These are phyloP conservation scores for Plasmodium fragile DNA, from an alignment of 169 alveolate genomes.

Conservation along the genomic window DNA sequence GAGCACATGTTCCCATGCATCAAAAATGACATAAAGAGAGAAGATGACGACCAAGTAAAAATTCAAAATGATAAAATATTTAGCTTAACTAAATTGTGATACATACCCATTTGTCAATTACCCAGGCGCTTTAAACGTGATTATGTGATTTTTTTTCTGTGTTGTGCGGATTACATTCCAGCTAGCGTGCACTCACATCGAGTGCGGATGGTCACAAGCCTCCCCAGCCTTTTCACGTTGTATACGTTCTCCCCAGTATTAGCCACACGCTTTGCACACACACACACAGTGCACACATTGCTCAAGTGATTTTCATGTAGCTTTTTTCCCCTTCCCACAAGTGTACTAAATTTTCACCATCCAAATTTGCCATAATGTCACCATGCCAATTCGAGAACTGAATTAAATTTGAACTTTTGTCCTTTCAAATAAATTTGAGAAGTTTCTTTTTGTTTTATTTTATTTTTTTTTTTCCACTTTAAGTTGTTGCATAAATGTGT, in stretches of 20 bases:
- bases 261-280: not conserved
- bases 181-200: not conserved
- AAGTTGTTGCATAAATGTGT: not conserved
- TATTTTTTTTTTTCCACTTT: not conserved
- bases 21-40: constrained; percentile 57
- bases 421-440: not conserved
- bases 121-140: not conserved
- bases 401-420: constrained; percentile 1
- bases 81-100: constrained; percentile 2
- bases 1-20: constrained; percentile 84
- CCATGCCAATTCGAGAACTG: not conserved
- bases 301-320: not conserved
- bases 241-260: not conserved
- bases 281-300: not conserved
- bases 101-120: not conserved
- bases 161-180: not conserved
- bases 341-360: not conserved
- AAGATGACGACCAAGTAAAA: constrained; percentile 76
- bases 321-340: not conserved
- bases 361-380: not conserved
- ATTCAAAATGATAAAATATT: not conserved
- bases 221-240: not conserved
- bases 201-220: not conserved
- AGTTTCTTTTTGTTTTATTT: not conserved
- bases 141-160: not conserved